A percentile compares a stretch with the other conserved stretches of the same genome.
Evolutionary conservation across 306 rosid species (phyloP).

Genomic region (Citrullus colocynthis): DNA sequence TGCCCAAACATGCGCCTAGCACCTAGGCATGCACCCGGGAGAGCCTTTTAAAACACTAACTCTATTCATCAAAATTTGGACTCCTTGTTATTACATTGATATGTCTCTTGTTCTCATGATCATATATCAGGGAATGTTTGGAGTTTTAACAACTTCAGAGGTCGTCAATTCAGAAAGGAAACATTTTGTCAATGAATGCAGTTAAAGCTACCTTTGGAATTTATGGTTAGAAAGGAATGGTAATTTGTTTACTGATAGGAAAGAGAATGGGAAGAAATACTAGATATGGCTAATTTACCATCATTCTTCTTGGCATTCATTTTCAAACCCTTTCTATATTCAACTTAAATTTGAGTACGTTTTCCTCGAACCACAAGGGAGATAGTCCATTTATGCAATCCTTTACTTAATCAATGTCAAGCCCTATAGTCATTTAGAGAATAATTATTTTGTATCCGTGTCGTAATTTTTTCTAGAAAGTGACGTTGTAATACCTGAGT

Average conservation of each 20-base stretch:
- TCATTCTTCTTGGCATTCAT: background rate
- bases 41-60: background rate
- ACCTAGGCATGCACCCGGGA: too few species aligned
- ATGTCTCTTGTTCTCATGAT: background rate
- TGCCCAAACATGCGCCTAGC: too few species aligned
- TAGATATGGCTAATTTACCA: background rate
- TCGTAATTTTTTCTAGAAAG: background rate
- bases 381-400: background rate
- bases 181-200: background rate
- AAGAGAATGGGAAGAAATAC: background rate
- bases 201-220: background rate
- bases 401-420: background rate
- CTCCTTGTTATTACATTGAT: background rate
- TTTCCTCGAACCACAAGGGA: background rate
- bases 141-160: background rate
- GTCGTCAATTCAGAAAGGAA: background rate
- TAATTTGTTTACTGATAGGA: background rate
- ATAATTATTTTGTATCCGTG: background rate
- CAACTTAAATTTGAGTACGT: background rate
- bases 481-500: background rate
- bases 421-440: background rate
- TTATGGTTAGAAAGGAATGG: background rate
- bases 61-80: background rate
- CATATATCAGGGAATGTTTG: background rate
- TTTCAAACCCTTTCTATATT: background rate